Percentiles rank a stretch among this genome's conserved stretches.
These are phyloP conservation scores for Xylaria grammica DNA, from an alignment of 495 filamentous ascomycete species.

Conservation along the genomic window DNA sequence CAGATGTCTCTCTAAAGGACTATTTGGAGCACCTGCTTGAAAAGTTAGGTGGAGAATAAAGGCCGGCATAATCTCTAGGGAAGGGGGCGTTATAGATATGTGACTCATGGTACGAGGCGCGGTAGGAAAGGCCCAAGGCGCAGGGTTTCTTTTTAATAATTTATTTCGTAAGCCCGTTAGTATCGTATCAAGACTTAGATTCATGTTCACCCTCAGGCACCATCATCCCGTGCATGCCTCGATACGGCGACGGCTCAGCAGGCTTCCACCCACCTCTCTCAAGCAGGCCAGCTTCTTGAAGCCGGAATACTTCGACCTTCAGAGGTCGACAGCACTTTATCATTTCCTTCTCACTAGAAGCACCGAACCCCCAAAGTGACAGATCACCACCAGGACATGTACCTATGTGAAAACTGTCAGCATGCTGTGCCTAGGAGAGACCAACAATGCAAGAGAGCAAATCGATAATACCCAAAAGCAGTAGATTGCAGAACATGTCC, in stretches of 20 bases:
- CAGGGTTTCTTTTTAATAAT: background rate
- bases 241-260: conserved; percentile 62
- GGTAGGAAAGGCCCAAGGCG: background rate
- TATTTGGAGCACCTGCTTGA: background rate
- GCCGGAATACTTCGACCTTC: conserved; percentile 69
- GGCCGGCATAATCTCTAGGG: background rate
- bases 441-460: no score
- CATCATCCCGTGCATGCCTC: conserved; percentile 69
- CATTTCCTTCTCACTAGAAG: conserved; percentile 68
- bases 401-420: conserved; percentile 27
- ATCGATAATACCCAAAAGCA: no score
- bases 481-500: conserved; percentile 36
- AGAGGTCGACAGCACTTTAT: conserved; percentile 74
- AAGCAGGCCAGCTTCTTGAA: conserved; percentile 56
- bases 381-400: conserved; percentile 67
- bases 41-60: background rate
- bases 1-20: conserved; percentile 14
- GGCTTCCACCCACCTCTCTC: conserved; percentile 63
- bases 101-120: background rate
- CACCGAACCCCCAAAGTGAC: conserved; percentile 76
- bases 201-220: conserved; percentile 36
- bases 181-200: background rate
- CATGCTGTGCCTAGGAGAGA: background rate
- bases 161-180: background rate
- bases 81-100: no score